These are phyloP conservation scores for Porcisia hertigi DNA, from an alignment of 208 protist species.

Conservation along the genomic window DNA sequence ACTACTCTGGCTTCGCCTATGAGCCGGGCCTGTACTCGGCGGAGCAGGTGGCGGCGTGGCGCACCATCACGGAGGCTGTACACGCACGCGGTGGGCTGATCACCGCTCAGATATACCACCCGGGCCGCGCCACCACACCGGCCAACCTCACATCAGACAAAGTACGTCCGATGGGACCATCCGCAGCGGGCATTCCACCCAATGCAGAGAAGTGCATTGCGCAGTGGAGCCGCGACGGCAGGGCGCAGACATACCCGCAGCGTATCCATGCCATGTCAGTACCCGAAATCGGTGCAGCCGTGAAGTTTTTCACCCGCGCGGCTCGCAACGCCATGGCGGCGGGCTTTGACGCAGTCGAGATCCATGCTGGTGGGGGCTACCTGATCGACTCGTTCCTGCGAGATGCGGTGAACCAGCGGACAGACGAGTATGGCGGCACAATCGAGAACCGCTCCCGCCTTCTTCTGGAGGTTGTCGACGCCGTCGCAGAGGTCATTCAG, in stretches of 20 bases:
- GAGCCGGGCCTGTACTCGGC: constrained; percentile 57
- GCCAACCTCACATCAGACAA: constrained; percentile 21
- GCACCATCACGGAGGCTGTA: constrained; percentile 58
- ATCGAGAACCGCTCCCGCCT: constrained; percentile 76
- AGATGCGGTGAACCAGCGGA: constrained; percentile 66
- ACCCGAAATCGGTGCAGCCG: constrained; percentile 57
- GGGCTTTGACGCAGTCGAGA: constrained; percentile 91
- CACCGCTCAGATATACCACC: constrained; percentile 54
- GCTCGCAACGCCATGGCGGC: constrained; percentile 65
- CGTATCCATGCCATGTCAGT: constrained; percentile 43
- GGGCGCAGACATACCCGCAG: constrained; percentile 30
- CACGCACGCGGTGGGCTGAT: constrained; percentile 58
- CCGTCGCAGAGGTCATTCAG: constrained; percentile 38
- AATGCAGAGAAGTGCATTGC: constrained; percentile 14
- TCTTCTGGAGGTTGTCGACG: constrained; percentile 74
- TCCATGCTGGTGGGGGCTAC: constrained; percentile 93
- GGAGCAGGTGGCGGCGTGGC: constrained; percentile 60
- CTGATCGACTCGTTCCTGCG: constrained; percentile 85
- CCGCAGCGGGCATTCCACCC: constrained; percentile 9
- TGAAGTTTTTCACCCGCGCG: constrained; percentile 58
- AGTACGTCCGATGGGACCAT: constrained; percentile 15
- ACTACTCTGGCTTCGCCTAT: constrained; percentile 37
- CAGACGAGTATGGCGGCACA: constrained; percentile 87
- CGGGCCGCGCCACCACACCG: constrained; percentile 39
- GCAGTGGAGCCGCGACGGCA: constrained; percentile 19